Evolutionary conservation across 371 early-diverging fungal species (phyloP), one percentile per base, ranked within the genome.

Genomic region (Coemansia sp.): DNA sequence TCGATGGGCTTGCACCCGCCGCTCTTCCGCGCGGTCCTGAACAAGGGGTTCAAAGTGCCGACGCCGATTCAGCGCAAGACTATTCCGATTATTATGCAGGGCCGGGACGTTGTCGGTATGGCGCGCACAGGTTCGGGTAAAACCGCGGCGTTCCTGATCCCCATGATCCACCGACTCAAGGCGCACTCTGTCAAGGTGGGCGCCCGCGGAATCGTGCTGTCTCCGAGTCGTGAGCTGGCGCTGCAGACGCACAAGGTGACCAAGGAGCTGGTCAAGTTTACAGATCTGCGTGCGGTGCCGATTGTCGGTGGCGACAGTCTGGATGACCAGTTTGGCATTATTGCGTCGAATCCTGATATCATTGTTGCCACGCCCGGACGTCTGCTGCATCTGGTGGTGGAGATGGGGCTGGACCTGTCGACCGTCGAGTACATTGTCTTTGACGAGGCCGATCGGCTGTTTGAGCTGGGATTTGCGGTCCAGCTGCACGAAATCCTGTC

Each of bases 51-150:
- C 82, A 93, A 94, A 68, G 87, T 95, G 11, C 99, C 99, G 30
- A 99, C 99, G 20, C 99, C 99, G 0, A 98, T 99, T 71, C 99
- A 99, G 80, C 88, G 99, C 66, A 95, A 94, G 77, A 85, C 91
- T 45, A 95, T 99, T 57, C 99, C 97, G 16, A 76, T 91, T 55
- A 86, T 96, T 45, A 80, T 97, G 76, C 85, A 92, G 60, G 94
- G 95, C 30, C 79, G 88, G 16, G 99, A 99, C 82, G 89, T 99
- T 0, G 93, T 99, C 1, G 99, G 92, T 62, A 95, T 99, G 93
- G 98, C 99, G 5, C 86, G 96, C 42, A 99, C 99, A 0, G 99
- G 99, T 70, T 93, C 94, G 40, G 99, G 99, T 52, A 99, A 99
- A 76, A 99, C 99, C 0, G 94, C 99, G 2, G 95, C 99, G 0